Conservation (phyloP, 495 filamentous ascomycete genomes). For the Rostrohypoxylon terebratum region DNA sequence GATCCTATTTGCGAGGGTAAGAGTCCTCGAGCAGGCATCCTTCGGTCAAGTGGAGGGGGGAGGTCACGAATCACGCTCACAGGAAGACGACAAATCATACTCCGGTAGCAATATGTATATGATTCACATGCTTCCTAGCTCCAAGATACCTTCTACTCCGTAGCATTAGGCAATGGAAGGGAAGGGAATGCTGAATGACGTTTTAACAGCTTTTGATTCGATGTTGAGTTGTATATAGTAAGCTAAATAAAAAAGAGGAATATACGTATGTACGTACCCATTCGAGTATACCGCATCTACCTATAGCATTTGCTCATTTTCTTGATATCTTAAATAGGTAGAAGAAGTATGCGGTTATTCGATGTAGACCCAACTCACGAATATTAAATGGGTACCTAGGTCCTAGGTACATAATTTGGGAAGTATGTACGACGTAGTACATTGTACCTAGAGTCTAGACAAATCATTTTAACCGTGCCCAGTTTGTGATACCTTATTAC, state of each 20-base stretch:
- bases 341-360: not conserved
- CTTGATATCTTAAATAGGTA: not conserved
- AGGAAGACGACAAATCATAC: not conserved
- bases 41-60: conserved; percentile 19
- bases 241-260: not conserved
- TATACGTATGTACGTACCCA: not conserved
- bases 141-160: conserved; percentile 13
- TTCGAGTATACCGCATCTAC: not conserved
- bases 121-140: conserved; percentile 14
- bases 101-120: conserved; percentile 12
- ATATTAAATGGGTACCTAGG: not conserved
- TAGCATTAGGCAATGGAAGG: conserved; percentile 34
- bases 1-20: not conserved
- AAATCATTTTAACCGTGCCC: no score
- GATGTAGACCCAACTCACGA: not conserved
- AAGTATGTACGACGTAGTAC: no score
- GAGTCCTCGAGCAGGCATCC: conserved; percentile 6
- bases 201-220: not conserved
- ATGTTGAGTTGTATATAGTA: not conserved
- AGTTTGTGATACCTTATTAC: no score
- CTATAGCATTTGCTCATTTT: not conserved
- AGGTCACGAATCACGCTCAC: conserved; percentile 5
- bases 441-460: no score
- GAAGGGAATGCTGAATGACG: conserved; percentile 19
- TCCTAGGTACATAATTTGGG: not conserved